Evolutionary conservation across 169 alveolate species (phyloP).

Genomic region (Plasmodium blacklocki): DNA sequence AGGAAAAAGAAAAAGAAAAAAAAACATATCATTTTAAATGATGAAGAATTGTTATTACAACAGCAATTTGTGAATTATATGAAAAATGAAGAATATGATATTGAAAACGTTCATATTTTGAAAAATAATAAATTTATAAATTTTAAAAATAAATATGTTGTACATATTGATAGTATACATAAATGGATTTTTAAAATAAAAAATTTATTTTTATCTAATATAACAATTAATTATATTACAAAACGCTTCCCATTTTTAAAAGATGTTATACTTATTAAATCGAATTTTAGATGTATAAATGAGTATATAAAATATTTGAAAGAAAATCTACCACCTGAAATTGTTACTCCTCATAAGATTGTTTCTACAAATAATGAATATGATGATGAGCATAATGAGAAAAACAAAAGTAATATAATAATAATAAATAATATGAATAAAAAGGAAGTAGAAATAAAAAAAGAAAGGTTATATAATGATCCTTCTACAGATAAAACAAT

Average conservation of each 20-base stretch:
- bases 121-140: conserved; percentile 62
- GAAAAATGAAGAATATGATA: conserved; percentile 28
- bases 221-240: conserved; percentile 43
- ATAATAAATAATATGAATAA: no score
- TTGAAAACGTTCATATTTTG: conserved; percentile 17
- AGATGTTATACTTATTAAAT: conserved; percentile 20
- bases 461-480: no score
- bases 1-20: conserved; percentile 13
- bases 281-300: conserved; percentile 27
- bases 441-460: no score
- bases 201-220: conserved; percentile 38
- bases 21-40: conserved; percentile 8
- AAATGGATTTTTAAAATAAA: conserved; percentile 59
- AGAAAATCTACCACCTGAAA: background rate
- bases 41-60: conserved; percentile 12
- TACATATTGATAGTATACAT: conserved; percentile 37
- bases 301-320: conserved; percentile 45
- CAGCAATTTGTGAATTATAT: conserved; percentile 30
- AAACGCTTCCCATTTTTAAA: conserved; percentile 39
- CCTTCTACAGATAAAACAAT: no score
- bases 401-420: background rate
- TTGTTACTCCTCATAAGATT: background rate
- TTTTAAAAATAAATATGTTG: conserved; percentile 31
- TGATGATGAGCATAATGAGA: background rate
- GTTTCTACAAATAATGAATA: background rate